Conservation (phyloP, 1,284 basidiomycete species). For the Irpex sp. region DNA sequence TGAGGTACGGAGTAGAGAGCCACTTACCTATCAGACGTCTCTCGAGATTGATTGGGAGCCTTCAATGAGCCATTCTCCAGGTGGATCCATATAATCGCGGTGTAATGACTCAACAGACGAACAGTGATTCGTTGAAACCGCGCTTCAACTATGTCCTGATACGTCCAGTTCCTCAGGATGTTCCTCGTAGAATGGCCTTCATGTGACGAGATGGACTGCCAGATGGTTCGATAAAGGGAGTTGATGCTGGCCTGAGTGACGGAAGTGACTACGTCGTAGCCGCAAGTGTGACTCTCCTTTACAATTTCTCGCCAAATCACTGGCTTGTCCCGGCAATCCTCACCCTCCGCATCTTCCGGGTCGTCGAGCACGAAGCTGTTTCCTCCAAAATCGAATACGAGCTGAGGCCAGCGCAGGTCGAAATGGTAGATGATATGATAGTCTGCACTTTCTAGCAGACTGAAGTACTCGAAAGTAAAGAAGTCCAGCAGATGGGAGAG, state of each 20-base stretch:
- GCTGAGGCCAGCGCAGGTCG: slow-evolving; percentile 18
- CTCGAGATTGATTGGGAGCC: neutral
- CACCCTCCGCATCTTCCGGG: slow-evolving; percentile 5
- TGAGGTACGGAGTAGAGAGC: too few species aligned
- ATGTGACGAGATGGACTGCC: slow-evolving; percentile 8
- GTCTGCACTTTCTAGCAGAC: slow-evolving; percentile 23
- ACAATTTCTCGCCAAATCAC: slow-evolving; percentile 21
- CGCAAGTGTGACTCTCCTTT: slow-evolving; percentile 21
- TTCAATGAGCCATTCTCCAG: neutral
- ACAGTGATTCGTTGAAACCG: slow-evolving; percentile 4
- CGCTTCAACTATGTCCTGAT: slow-evolving; percentile 1
- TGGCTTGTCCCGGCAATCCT: slow-evolving; percentile 1
- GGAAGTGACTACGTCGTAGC: slow-evolving; percentile 30
- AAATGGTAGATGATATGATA: slow-evolving; percentile 26
- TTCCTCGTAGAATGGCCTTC: neutral
- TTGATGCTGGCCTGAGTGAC: slow-evolving; percentile 30
- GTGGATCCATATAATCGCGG: slow-evolving; percentile 6
- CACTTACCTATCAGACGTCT: neutral
- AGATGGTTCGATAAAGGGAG: slow-evolving; percentile 22
- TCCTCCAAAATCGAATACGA: neutral
- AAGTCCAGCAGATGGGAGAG: slow-evolving; percentile 22
- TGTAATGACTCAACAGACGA: slow-evolving; percentile 8
- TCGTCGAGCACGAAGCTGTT: slow-evolving; percentile 2
- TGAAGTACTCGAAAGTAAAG: slow-evolving; percentile 26
- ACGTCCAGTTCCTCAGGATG: slow-evolving; percentile 1